Base-by-base conservation (phyloP, 1,284 basidiomycete species). In the Rhodotorula glutinis region DNA sequence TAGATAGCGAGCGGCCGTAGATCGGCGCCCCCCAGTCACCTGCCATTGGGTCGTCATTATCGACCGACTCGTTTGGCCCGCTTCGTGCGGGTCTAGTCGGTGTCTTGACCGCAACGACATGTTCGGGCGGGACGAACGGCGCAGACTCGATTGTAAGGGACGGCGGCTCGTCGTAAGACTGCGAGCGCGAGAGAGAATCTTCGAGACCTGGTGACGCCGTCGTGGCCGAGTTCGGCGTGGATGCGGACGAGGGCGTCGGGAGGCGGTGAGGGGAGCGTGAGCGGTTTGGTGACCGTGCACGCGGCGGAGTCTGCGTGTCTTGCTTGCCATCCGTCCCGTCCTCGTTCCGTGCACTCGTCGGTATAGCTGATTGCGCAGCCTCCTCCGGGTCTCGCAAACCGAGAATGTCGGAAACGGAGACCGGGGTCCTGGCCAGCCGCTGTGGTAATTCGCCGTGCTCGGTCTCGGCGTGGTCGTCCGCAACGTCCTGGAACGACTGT, bases 1-100 rank as follows among this genome's bases (percentile, higher is more conserved):
- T 52, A 2, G 46, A 53, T 27, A 72, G 33, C 4, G 46, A 51
- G 23, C 60, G 21, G 9, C 65, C 65, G 29, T 62, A 67, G 2
- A 44, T 55, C 16, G 67, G 67, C 17, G 38, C 62, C n/a, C 57
- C 55, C 71, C 69, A 73, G 41, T 73, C 71, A 3, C 71, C 71
- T 14, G 69, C 66, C 71, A 73, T 70, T 13, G 66, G 66, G 41
- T 73, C 71, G 13, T 38, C 33, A 11, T 11, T 38, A 38, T 38
- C 33, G 33, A 38, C 33, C 11, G 33, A 38, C 33, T 38, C 33
- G 33, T 38, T 38, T 38, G 33, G 33, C 33, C 33, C 33, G 33
- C 33, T 38, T 7, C 33, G 33, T 5, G 11, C 33, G 33, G 33
- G 33, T 38, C 11, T 38, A 11, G 33, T 38, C 33, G 33, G 33